These are phyloP conservation scores for Fusarium verticillioides DNA, from an alignment of 2,329 filamentous ascomycete genomes.

Conservation along the genomic window DNA sequence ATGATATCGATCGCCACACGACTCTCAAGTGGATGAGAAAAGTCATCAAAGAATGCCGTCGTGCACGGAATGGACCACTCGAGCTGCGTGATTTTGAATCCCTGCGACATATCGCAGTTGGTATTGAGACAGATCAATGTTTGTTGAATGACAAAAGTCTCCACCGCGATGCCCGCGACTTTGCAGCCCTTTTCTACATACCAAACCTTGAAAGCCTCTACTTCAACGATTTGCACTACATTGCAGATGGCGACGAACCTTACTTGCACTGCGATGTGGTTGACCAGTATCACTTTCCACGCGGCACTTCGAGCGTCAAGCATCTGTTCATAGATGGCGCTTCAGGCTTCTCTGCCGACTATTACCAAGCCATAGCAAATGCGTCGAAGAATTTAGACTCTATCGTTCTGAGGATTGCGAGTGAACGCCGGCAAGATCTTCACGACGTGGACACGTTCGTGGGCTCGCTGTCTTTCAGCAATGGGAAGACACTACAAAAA, in stretches of 20 bases:
- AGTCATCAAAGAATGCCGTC: background rate
- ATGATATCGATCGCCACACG: background rate
- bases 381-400: background rate
- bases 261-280: background rate
- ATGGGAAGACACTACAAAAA: background rate
- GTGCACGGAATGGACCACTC: slow-evolving; percentile 1
- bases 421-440: fast-evolving
- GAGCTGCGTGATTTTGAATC: slow-evolving; percentile 32
- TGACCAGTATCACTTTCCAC: background rate
- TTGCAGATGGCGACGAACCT: background rate
- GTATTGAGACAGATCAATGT: background rate
- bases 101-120: slow-evolving; percentile 4
- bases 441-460: background rate
- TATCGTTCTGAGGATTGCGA: background rate
- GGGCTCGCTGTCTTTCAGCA: fast-evolving
- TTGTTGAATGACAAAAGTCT: background rate
- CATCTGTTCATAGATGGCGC: slow-evolving; percentile 12
- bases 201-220: slow-evolving; percentile 19
- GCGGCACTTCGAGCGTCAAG: slow-evolving; percentile 1
- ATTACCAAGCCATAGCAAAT: fast-evolving
- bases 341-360: fast-evolving
- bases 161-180: background rate
- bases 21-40: slow-evolving; percentile 9
- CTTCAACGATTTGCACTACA: background rate
- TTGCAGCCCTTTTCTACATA: slow-evolving; percentile 1